Conservation (phyloP, 2,329 filamentous ascomycete genomes). For the Stemphylium lycopersici region DNA sequence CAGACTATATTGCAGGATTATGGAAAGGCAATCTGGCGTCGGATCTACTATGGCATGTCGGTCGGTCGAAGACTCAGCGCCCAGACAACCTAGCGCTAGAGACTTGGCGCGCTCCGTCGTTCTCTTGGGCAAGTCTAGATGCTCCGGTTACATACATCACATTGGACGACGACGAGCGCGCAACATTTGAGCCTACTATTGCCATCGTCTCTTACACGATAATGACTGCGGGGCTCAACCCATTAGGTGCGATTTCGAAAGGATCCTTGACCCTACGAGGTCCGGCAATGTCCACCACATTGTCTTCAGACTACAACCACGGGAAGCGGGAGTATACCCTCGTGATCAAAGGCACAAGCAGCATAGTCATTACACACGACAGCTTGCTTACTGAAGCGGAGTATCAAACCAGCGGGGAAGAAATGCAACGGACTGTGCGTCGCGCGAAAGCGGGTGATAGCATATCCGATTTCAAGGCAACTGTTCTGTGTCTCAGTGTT, state of each 20-base stretch:
- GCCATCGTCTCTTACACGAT: slow-evolving; percentile 23
- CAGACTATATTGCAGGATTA: slow-evolving; percentile 42
- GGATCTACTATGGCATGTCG: slow-evolving; percentile 39
- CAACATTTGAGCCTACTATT: slow-evolving; percentile 22
- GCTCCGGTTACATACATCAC: slow-evolving; percentile 30
- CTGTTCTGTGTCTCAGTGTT: slow-evolving; percentile 36
- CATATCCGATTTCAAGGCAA: slow-evolving; percentile 24
- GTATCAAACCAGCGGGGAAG: slow-evolving; percentile 3
- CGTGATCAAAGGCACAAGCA: slow-evolving; percentile 34
- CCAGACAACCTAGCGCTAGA: slow-evolving; percentile 18
- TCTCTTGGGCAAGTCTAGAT: slow-evolving; percentile 44
- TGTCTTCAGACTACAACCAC: slow-evolving; percentile 22
- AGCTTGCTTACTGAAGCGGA: slow-evolving; percentile 29
- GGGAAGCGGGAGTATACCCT: slow-evolving; percentile 32
- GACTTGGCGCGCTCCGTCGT: slow-evolving; percentile 39
- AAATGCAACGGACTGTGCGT: slow-evolving; percentile 22
- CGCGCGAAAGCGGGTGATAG: slow-evolving; percentile 25
- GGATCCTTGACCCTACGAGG: slow-evolving; percentile 33
- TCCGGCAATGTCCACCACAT: slow-evolving; percentile 22
- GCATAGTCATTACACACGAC: slow-evolving; percentile 36
- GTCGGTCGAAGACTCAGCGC: slow-evolving; percentile 6
- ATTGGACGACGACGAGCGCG: slow-evolving; percentile 29
- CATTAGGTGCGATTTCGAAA: slow-evolving; percentile 33
- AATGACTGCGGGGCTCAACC: slow-evolving; percentile 31
- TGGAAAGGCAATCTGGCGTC: slow-evolving; percentile 41